Percentiles rank a stretch among this genome's conserved stretches.
Conservation (phyloP, 176 grass and related monocot species). For the Carex kokanica region DNA sequence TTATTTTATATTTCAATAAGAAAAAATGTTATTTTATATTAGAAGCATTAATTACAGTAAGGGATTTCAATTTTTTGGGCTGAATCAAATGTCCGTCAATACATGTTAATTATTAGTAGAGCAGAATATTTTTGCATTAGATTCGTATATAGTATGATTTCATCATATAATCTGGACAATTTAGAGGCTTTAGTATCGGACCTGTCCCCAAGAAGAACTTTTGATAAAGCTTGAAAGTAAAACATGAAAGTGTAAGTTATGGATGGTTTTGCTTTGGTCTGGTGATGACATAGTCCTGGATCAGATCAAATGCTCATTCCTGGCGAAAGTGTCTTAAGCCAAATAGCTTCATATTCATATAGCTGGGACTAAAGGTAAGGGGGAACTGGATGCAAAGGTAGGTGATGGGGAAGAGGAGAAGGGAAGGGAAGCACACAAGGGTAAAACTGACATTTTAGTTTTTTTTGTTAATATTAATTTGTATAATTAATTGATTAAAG, state of each 20-base stretch:
- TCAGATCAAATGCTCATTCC: neutral
- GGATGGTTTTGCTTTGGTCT: neutral
- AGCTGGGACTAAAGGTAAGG: no score
- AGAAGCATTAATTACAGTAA: no score
- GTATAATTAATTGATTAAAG: no score
- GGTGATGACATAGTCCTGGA: neutral
- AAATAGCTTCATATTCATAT: neutral
- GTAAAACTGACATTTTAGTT: no score
- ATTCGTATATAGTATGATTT: constrained; percentile 18
- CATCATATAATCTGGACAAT: neutral
- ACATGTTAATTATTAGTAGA: neutral
- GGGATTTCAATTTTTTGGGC: no score
- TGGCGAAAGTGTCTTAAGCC: neutral
- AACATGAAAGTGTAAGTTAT: neutral
- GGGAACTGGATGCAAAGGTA: no score
- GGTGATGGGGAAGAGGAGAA: no score
- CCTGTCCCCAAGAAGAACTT: neutral
- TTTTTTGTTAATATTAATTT: no score
- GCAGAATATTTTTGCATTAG: neutral
- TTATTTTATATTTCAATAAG: no score
- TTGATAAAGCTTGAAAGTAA: constrained; percentile 21
- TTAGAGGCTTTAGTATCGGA: neutral
- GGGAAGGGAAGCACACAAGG: no score
- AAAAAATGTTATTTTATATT: no score
- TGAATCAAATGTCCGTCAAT: no score